These are phyloP conservation scores for Chenopodium berlandieri DNA, from an alignment of 148 eudicot species.

Conservation along the genomic window DNA sequence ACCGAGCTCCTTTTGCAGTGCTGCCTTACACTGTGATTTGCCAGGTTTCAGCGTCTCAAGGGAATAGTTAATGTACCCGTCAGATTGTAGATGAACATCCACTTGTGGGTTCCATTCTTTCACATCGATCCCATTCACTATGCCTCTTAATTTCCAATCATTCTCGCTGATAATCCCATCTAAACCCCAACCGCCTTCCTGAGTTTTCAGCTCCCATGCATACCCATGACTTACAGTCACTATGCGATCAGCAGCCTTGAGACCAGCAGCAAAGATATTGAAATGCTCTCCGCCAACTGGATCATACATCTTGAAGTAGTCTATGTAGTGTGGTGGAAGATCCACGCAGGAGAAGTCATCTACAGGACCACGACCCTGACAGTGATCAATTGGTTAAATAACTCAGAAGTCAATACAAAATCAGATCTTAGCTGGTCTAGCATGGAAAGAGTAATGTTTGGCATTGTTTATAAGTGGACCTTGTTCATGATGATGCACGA, in stretches of 20 bases:
- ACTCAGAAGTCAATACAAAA: not conserved
- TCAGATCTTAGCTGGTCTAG: not conserved
- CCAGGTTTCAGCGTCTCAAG: conserved; percentile 61
- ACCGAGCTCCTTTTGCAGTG: conserved; percentile 82
- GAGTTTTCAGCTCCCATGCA: conserved; percentile 88
- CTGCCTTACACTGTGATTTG: conserved; percentile 81
- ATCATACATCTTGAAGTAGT: conserved; percentile 71
- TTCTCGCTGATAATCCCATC: conserved; percentile 68
- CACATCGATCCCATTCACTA: conserved; percentile 85
- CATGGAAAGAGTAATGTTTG: not conserved
- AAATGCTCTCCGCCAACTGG: conserved; percentile 93
- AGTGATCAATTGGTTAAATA: conserved; percentile 7
- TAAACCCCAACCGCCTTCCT: conserved; percentile 97
- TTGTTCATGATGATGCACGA: not conserved
- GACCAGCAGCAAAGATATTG: conserved; percentile 89
- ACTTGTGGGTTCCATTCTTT: conserved; percentile 80
- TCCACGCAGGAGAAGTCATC: conserved; percentile 70
- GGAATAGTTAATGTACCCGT: conserved; percentile 78
- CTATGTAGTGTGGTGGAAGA: conserved; percentile 84
- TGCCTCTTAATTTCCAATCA: conserved; percentile 89
- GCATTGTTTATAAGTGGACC: not conserved
- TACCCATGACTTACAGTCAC: conserved; percentile 97
- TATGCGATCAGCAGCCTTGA: conserved; percentile 83
- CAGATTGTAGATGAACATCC: conserved; percentile 70
- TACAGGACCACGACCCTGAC: conserved; percentile 92